Percentiles rank a stretch among this genome's conserved stretches.
Evolutionary conservation across 108 stramenopile species (phyloP).

Genomic region (Pseudonitzschia delicatissima): DNA sequence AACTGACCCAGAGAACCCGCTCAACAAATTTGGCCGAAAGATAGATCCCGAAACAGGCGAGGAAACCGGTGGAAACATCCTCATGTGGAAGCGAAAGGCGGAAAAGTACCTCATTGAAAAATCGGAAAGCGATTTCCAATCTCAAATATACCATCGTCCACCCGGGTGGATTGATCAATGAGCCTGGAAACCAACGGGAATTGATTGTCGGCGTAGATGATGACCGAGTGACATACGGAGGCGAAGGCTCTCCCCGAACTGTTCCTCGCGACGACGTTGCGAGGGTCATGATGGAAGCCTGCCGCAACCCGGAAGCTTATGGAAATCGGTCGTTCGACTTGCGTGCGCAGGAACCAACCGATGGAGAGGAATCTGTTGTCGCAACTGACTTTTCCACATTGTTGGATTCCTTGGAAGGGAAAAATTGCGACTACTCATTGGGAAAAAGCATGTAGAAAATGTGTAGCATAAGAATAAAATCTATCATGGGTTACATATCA

Average conservation of each 20-base stretch:
- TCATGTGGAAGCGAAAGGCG: constrained; percentile 90
- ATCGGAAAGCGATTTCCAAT: constrained; percentile 70
- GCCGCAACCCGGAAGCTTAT: constrained; percentile 36
- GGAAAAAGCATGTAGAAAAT: constrained; percentile 29
- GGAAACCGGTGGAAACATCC: constrained; percentile 76
- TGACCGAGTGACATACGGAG: constrained; percentile 31
- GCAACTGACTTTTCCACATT: constrained; percentile 46
- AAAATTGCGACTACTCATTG: constrained; percentile 67
- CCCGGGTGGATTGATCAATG: constrained; percentile 81
- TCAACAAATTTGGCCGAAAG: constrained; percentile 73
- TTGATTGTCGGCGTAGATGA: constrained; percentile 80
- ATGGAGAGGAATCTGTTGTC: constrained; percentile 24
- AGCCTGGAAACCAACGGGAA: constrained; percentile 70
- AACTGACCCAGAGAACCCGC: constrained; percentile 77
- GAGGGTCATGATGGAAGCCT: constrained; percentile 67
- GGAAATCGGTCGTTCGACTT: constrained; percentile 66
- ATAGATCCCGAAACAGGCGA: constrained; percentile 50
- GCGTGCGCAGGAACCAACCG: constrained; percentile 37
- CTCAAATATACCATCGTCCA: constrained; percentile 81
- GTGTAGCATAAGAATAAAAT: neutral
- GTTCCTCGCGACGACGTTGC: constrained; percentile 86
- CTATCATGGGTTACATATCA: no score
- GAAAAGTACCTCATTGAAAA: constrained; percentile 78
- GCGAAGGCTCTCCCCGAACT: constrained; percentile 52
- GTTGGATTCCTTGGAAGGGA: constrained; percentile 42